Conservation (phyloP, 495 filamentous ascomycete genomes). For the Chaetomium cochliodes region DNA sequence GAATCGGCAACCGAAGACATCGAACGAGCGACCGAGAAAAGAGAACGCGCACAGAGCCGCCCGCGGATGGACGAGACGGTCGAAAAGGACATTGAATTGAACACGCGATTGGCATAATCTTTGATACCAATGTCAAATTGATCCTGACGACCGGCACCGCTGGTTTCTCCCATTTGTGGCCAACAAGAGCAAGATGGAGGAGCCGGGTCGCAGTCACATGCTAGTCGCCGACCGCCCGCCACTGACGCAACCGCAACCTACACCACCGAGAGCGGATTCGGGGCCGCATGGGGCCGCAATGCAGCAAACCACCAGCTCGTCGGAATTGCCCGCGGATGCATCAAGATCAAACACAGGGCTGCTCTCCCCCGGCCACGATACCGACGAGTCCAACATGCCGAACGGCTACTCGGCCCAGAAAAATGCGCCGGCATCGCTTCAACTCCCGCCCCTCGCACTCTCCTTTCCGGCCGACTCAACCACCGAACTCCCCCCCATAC, state of each 20-base stretch:
- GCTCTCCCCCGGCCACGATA: not conserved
- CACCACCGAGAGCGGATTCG: not conserved
- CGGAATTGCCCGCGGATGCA: conserved; percentile 11
- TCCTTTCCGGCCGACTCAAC: conserved; percentile 38
- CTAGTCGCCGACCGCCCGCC: conserved; percentile 26
- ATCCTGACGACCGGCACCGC: conserved; percentile 18
- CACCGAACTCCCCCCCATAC: conserved; percentile 47
- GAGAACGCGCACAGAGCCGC: not conserved
- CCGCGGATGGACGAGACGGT: not conserved
- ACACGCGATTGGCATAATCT: not conserved
- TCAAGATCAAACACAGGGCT: not conserved
- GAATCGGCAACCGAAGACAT: not conserved
- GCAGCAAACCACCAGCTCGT: conserved; percentile 1
- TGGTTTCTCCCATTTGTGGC: conserved; percentile 11
- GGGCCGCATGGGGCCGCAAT: not conserved
- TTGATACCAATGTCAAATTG: conserved; percentile 28
- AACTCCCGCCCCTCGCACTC: conserved; percentile 19
- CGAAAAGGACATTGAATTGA: not conserved
- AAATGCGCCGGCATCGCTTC: not conserved
- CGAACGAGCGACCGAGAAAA: not conserved
- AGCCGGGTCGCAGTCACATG: conserved; percentile 48
- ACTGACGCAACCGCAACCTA: not conserved
- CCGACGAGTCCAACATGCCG: conserved; percentile 1
- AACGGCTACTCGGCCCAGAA: conserved; percentile 4
- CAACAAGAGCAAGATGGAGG: conserved; percentile 29